Evolutionary conservation across 2,329 filamentous ascomycete species (phyloP).

Genomic region (Cercospora sesami): DNA sequence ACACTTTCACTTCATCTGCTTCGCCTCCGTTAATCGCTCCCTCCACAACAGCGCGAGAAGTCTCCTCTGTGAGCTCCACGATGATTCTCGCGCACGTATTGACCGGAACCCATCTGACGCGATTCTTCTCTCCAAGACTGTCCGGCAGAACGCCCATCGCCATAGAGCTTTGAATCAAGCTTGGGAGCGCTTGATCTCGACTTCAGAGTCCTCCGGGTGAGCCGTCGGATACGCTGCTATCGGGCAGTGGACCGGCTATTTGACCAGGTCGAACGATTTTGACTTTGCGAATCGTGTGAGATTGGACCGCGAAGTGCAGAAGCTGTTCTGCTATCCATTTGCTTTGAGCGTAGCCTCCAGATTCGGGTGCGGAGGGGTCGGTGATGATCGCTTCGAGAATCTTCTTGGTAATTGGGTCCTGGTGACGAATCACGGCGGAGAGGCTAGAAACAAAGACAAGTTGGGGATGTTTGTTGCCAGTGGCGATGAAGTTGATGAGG

Average conservation of each 20-base stretch:
- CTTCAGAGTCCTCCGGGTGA: slow-evolving; percentile 50
- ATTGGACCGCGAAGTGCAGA: slow-evolving; percentile 12
- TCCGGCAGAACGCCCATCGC: slow-evolving; percentile 51
- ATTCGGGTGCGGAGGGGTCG: slow-evolving; percentile 10
- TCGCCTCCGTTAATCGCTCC: not conserved
- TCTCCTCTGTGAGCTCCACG: not conserved
- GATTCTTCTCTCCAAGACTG: slow-evolving; percentile 46
- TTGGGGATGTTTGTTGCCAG: slow-evolving; percentile 3
- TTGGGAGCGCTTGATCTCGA: slow-evolving; percentile 58
- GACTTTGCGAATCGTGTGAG: not conserved
- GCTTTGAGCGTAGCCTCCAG: slow-evolving; percentile 42
- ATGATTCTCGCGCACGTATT: slow-evolving; percentile 34
- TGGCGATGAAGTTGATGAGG: slow-evolving; percentile 21
- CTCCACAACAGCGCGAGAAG: not conserved
- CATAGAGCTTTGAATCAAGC: slow-evolving; percentile 50
- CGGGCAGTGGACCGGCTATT: slow-evolving; percentile 28
- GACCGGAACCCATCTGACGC: slow-evolving; percentile 58
- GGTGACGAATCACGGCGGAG: not conserved
- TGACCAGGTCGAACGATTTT: slow-evolving; percentile 32
- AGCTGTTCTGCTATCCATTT: slow-evolving; percentile 41
- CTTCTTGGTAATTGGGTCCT: not conserved
- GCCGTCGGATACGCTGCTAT: not conserved
- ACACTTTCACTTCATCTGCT: not conserved
- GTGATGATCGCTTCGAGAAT: slow-evolving; percentile 39
- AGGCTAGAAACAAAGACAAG: slow-evolving; percentile 4